Base-by-base conservation (phyloP, 306 rosid species). In the Carpinus fangiana region DNA sequence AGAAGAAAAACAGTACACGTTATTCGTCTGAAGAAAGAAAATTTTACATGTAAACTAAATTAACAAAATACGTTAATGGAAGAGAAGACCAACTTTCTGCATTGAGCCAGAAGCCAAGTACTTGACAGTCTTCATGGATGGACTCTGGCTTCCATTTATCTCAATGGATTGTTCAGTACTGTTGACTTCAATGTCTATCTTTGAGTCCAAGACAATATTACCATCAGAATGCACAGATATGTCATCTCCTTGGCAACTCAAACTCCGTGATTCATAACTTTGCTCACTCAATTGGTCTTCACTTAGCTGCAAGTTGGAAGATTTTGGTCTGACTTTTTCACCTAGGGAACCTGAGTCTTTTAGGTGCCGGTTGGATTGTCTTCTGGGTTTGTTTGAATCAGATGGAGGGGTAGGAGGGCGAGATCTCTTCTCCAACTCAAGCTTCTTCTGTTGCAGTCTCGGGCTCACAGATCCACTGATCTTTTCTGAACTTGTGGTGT, bases 391-490 rank as follows among this genome's bases (percentile, higher is more conserved):
- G 80, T 77, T 87, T 70, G 89, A 53, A 73, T 86, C 90, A 12
- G 89, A 81, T 60, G 91, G 90, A 41, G 91, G 86, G 18, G 91
- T 82, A 68, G 93, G 93, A 2, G 91, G 89, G 72, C 87, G 88
- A 70, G 94, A 88, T 70, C 88, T 87, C 82, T 82, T 94, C 82
- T 88, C 97, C 80, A 84, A 78, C 79, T 92, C 94, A 73, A 78
- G 80, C 86, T 87, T 94, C 90, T 88, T 90, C 87, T 80, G 92
- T 73, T 84, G 97, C 81, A 89, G 81, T 84, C 92, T 92, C 13
- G 97, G 98, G 82, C 98, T 94, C 76, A 87, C 85, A 20, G 96
- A 84, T 70, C 91, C 90, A 3, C 92, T 78, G 82, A 82, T 85
- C 86, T 87, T 94, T 31, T 59, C 84, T 62, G 90, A 82, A 76